phyloP scores from a whole-genome alignment of 1,139 yeast species.

The Debaryomycetaceae sp. region DNA sequence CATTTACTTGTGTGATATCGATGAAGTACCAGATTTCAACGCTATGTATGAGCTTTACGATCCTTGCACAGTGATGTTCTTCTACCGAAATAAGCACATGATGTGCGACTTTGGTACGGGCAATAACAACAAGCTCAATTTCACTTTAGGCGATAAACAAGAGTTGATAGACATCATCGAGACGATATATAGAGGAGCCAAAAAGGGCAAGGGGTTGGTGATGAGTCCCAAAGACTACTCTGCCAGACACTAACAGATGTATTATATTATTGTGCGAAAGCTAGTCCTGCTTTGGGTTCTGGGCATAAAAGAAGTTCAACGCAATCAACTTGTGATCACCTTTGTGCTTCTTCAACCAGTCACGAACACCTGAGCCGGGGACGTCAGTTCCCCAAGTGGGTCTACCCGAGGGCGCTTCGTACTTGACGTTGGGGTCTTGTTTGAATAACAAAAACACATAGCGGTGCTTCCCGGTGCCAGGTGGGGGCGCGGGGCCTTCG shows the following conservation, averaged over 20 bases:
- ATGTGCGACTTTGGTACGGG: conserved; percentile 99
- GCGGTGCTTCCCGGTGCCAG: conserved; percentile 76
- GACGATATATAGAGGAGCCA: conserved; percentile 85
- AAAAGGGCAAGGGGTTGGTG: conserved; percentile 89
- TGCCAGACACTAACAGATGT: conserved; percentile 11
- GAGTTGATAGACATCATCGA: conserved; percentile 90
- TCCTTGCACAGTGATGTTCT: conserved; percentile 90
- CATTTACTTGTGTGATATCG: conserved; percentile 82
- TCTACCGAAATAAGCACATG: conserved; percentile 92
- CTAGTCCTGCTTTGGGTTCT: conserved; percentile 44
- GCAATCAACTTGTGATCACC: conserved; percentile 61
- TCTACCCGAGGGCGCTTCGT: conserved; percentile 51
- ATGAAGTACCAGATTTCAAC: conserved; percentile 87
- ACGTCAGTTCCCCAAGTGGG: conserved; percentile 82
- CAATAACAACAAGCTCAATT: conserved; percentile 88
- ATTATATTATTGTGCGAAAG: conserved; percentile 1
- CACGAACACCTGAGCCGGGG: conserved; percentile 71
- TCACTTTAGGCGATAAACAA: conserved; percentile 72
- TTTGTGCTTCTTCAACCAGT: conserved; percentile 64
- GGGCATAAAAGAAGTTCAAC: conserved; percentile 76
- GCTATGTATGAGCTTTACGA: conserved; percentile 89
- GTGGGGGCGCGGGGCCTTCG: conserved; percentile 83
- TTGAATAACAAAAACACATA: conserved; percentile 73
- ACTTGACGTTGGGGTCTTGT: conserved; percentile 44
- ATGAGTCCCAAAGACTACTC: conserved; percentile 72